Evolutionary conservation across 1,139 yeast species (phyloP), one percentile per base, ranked within the genome.

Genomic region (Candida sojae): DNA sequence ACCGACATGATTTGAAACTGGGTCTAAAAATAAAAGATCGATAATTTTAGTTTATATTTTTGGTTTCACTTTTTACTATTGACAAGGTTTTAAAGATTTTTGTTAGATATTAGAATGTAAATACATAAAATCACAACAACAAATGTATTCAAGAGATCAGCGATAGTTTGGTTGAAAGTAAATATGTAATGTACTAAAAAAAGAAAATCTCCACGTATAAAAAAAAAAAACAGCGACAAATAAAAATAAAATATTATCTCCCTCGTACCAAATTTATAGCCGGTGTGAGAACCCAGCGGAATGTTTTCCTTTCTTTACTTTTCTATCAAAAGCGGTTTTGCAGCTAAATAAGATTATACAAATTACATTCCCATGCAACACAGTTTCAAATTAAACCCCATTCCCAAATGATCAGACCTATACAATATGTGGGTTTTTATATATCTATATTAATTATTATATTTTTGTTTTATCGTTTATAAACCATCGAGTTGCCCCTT

Each of bases 301-400:
- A 31, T 31, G 34, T 31, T 31, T 31, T 31, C 12, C 4, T 11
- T 31, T 31, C 21, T 17, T 17, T 17, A 3, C 21, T 17, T 17
- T 17, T 17, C 21, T 17, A 17, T 17, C 21, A 17, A 17, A 17
- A 17, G 21, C 21, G 34, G 21, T 33, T 33, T 33, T 13, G 35
- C 35, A 34, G 12, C 37, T 34, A 21, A 17, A 34, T 23, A 34
- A 11, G 8, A 6, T 17, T 17, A 3, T 17, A 17, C 21, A 17
- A 17, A 17, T 13, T 11, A 30, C 42, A 39, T 39, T 39, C 42
- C 17, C 42, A 17, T 29, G 42, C 42, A 39, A 39, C 42, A 39
- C 42, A 39, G 25, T 39, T 30, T 38, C 39, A 35, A 35, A 35
- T 6, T 23, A 23, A 9, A 35, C 21, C 38, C 21, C 38, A 35